Evolutionary conservation across 495 filamentous ascomycete species (phyloP).

Genomic region (Neurospora sp.): DNA sequence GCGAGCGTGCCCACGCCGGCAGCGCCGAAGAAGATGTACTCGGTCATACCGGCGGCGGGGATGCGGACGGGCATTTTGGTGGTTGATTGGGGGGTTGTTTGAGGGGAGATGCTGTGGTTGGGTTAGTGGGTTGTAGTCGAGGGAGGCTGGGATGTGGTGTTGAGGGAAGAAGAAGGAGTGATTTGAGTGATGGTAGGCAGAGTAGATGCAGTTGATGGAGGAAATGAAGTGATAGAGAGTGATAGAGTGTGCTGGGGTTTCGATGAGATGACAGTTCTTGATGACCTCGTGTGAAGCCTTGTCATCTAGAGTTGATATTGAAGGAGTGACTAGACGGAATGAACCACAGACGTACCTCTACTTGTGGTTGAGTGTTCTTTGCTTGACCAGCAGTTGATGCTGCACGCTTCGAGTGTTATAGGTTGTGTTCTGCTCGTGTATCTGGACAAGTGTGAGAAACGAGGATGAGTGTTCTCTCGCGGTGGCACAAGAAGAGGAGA

Average conservation of each 20-base stretch:
- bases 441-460: neutral
- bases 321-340: neutral
- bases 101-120: neutral
- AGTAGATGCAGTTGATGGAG: neutral
- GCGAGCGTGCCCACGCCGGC: constrained; percentile 35
- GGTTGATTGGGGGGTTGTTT: constrained; percentile 1
- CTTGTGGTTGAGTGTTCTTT: neutral
- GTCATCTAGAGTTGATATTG: neutral
- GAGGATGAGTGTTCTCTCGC: neutral
- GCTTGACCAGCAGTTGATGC: neutral
- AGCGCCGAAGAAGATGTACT: constrained; percentile 32
- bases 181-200: neutral
- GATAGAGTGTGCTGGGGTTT: neutral
- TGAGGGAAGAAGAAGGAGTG: neutral
- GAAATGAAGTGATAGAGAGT: neutral
- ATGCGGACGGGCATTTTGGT: constrained; percentile 38
- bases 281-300: neutral
- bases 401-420: neutral
- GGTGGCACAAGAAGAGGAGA: constrained; percentile 10
- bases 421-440: neutral
- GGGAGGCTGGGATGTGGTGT: neutral
- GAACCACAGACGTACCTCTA: neutral
- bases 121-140: neutral
- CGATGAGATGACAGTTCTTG: neutral
- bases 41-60: constrained; percentile 28